Conservation (phyloP, 768 basidiomycete genomes). For the Termitomyces sp. region DNA sequence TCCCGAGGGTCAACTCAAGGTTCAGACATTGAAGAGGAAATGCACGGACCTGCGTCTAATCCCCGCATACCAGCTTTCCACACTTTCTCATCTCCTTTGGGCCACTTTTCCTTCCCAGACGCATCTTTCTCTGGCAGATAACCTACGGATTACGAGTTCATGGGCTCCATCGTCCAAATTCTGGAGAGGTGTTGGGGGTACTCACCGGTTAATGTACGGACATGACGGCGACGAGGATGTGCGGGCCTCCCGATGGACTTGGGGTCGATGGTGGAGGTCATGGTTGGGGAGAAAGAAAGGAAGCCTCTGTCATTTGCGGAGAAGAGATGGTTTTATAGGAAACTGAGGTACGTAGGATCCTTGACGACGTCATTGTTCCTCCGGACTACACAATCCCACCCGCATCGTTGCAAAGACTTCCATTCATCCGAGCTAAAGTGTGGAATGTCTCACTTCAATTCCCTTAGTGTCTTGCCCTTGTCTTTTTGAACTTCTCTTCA, state of each 20-base stretch:
- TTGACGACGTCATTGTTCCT: constrained; percentile 7
- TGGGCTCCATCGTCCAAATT: background rate
- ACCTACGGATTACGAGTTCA: constrained; percentile 33
- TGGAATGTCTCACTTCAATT: background rate
- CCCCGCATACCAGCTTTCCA: constrained; percentile 64
- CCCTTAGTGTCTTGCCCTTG: background rate
- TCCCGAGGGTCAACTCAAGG: background rate
- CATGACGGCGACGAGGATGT: constrained; percentile 51
- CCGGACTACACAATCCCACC: background rate
- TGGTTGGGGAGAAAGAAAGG: constrained; percentile 21
- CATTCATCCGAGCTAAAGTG: background rate
- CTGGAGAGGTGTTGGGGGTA: background rate
- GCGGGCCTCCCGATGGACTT: constrained; percentile 58
- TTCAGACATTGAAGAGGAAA: background rate
- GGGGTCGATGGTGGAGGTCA: constrained; percentile 66
- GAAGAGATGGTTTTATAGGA: constrained; percentile 11
- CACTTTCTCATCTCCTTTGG: constrained; percentile 66
- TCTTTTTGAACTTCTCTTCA: background rate
- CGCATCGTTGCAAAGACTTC: background rate
- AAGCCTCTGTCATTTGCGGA: background rate
- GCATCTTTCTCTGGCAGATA: constrained; percentile 76
- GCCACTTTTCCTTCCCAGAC: constrained; percentile 80
- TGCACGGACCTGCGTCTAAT: constrained; percentile 47
- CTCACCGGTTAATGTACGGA: constrained; percentile 61
- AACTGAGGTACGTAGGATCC: background rate